Percentiles rank a stretch among this genome's conserved stretches.
phyloP scores from a whole-genome alignment of 139 green algal genomes.

The Chlorella sorokiniana region DNA sequence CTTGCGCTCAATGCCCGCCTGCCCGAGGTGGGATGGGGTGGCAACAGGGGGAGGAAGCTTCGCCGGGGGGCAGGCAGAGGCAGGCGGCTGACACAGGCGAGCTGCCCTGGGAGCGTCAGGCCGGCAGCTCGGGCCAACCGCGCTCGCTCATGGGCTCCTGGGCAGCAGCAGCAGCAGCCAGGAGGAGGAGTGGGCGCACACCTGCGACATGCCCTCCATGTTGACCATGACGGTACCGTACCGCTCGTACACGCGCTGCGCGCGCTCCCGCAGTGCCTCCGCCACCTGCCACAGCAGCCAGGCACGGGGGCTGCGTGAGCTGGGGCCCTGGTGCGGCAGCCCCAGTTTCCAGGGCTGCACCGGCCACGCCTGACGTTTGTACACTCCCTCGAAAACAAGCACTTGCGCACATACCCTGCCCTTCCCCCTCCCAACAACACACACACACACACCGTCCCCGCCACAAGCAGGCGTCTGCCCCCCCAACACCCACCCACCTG shows the following conservation, averaged over 20 bases:
- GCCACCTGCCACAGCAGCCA: slow-evolving; percentile 55
- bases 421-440: neutral
- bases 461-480: too few relatives aligned
- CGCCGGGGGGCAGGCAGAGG: neutral
- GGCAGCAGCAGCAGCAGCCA: neutral
- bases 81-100: neutral
- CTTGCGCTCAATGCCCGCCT: slow-evolving; percentile 78
- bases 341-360: too few relatives aligned
- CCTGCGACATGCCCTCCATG: slow-evolving; percentile 71
- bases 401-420: too few relatives aligned
- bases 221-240: slow-evolving; percentile 88
- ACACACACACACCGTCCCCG: neutral
- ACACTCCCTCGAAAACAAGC: too few relatives aligned
- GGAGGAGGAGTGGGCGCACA: neutral
- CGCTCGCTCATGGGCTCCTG: neutral
- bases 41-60: too few relatives aligned
- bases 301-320: too few relatives aligned
- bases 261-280: slow-evolving; percentile 83
- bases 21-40: neutral
- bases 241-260: slow-evolving; percentile 87
- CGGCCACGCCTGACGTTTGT: too few relatives aligned
- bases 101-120: too few relatives aligned
- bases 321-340: too few relatives aligned
- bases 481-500: slow-evolving; percentile 43
- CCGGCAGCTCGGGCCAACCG: too few relatives aligned